A percentile compares a stretch with the other conserved stretches of the same genome.
phyloP scores from a whole-genome alignment of 75 land plant species.

The Chamaecyparis obtusa region DNA sequence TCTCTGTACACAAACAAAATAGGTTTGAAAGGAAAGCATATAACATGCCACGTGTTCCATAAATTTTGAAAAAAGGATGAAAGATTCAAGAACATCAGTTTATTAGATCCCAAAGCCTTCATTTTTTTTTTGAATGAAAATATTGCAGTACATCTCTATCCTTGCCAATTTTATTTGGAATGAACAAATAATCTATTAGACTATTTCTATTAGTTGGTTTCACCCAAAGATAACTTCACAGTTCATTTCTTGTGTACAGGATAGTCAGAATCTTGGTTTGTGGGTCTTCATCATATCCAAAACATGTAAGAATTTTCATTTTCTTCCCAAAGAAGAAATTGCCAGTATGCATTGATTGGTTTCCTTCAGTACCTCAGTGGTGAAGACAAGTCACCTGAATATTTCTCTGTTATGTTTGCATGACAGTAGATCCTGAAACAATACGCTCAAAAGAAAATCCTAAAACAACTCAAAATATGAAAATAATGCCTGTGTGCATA shows the following conservation, averaged over 20 bases:
- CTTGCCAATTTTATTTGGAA: background rate
- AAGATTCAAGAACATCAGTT: background rate
- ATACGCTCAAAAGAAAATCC: background rate
- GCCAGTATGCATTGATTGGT: background rate
- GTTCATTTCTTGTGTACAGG: background rate
- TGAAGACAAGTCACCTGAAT: background rate
- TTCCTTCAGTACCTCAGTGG: background rate
- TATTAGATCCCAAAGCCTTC: background rate
- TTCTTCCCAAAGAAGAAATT: background rate
- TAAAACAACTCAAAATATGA: background rate
- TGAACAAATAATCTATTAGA: background rate
- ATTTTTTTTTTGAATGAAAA: background rate
- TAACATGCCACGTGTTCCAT: background rate
- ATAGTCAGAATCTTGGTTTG: too few species aligned
- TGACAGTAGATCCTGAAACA: background rate
- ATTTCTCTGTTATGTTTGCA: background rate
- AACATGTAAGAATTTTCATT: background rate
- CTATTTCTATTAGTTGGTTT: background rate
- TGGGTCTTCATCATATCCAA: slow-evolving; percentile 7
- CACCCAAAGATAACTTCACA: background rate
- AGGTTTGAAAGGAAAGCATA: background rate
- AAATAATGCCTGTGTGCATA: background rate
- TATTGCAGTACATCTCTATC: background rate
- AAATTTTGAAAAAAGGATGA: background rate
- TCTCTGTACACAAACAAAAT: background rate